These are phyloP conservation scores for Hemisphaericaspora xylofermentans DNA, from an alignment of 1,139 yeast genomes.

Conservation along the genomic window DNA sequence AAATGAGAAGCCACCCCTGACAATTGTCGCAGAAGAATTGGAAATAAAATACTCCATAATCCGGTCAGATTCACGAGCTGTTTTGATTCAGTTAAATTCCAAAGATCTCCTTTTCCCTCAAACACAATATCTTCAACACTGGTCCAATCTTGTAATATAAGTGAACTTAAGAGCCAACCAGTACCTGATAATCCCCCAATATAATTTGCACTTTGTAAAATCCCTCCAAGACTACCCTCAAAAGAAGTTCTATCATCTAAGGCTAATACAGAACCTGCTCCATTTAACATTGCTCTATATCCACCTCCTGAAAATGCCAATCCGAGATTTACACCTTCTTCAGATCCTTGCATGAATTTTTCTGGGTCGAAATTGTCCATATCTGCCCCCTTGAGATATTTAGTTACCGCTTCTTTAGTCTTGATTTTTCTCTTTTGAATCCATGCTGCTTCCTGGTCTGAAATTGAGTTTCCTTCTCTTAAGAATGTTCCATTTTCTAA, in stretches of 20 bases:
- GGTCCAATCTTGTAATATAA: conserved; percentile 35
- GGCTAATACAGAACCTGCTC: conserved; percentile 87
- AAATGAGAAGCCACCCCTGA: conserved; percentile 28
- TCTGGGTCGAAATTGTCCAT: conserved; percentile 57
- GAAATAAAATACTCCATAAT: conserved; percentile 22
- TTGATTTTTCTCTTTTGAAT: conserved; percentile 47
- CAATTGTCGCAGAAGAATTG: conserved; percentile 24
- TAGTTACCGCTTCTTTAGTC: conserved; percentile 52
- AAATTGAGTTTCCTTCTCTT: conserved; percentile 37
- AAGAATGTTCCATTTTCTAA: conserved; percentile 24
- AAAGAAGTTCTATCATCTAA: conserved; percentile 70
- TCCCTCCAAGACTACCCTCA: conserved; percentile 39
- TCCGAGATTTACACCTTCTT: conserved; percentile 53
- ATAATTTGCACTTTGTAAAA: conserved; percentile 39
- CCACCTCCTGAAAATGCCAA: conserved; percentile 91
- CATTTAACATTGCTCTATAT: conserved; percentile 83
- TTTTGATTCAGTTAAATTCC: conserved; percentile 35
- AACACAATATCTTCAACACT: conserved; percentile 35
- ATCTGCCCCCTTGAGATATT: conserved; percentile 58
- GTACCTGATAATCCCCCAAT: conserved; percentile 43
- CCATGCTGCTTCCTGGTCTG: conserved; percentile 40
- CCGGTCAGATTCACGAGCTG: conserved; percentile 29
- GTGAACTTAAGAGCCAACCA: conserved; percentile 37
- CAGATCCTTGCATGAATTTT: conserved; percentile 38
- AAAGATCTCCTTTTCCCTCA: conserved; percentile 29